These are phyloP conservation scores for Pseudocercospora pini-densiflorae DNA, from an alignment of 2,329 filamentous ascomycete species.

Conservation along the genomic window DNA sequence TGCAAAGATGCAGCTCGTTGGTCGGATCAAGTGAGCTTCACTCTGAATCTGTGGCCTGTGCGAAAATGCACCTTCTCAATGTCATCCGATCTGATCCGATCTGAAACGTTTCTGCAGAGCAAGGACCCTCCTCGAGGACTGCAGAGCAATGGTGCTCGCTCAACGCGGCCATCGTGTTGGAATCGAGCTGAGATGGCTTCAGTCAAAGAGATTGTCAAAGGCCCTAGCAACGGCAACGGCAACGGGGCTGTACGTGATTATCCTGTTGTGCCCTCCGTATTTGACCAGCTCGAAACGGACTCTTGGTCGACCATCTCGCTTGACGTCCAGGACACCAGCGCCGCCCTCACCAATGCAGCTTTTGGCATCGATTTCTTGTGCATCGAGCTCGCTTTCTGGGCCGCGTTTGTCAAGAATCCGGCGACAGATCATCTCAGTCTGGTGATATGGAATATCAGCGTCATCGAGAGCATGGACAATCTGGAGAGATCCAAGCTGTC, in stretches of 20 bases:
- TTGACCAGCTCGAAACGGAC: slow-evolving; percentile 50
- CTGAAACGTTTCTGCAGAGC: neutral
- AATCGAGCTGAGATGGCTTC: neutral
- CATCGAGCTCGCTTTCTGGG: slow-evolving; percentile 34
- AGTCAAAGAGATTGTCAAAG: slow-evolving; percentile 53
- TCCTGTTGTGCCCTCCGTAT: slow-evolving; percentile 69
- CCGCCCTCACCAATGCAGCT: slow-evolving; percentile 39
- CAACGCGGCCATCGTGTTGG: neutral
- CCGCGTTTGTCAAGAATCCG: slow-evolving; percentile 60
- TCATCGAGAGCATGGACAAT: slow-evolving; percentile 84
- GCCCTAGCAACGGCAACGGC: slow-evolving; percentile 67
- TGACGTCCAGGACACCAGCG: slow-evolving; percentile 29
- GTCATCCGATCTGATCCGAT: neutral
- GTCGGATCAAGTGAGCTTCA: slow-evolving; percentile 1
- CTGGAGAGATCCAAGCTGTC: slow-evolving; percentile 56
- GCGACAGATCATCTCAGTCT: slow-evolving; percentile 68
- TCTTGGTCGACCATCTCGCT: slow-evolving; percentile 32
- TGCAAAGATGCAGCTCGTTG: neutral
- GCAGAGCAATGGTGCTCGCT: neutral
- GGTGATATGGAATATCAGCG: slow-evolving; percentile 76
- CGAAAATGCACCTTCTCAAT: neutral
- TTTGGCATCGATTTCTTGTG: slow-evolving; percentile 32
- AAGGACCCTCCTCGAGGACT: neutral
- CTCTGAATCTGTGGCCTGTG: neutral
- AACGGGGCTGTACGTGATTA: slow-evolving; percentile 69